Evolutionary conservation across 2,329 filamentous ascomycete genomes (phyloP), one percentile per base, ranked within the genome.

Genomic region (Penicillium rolfsii): DNA sequence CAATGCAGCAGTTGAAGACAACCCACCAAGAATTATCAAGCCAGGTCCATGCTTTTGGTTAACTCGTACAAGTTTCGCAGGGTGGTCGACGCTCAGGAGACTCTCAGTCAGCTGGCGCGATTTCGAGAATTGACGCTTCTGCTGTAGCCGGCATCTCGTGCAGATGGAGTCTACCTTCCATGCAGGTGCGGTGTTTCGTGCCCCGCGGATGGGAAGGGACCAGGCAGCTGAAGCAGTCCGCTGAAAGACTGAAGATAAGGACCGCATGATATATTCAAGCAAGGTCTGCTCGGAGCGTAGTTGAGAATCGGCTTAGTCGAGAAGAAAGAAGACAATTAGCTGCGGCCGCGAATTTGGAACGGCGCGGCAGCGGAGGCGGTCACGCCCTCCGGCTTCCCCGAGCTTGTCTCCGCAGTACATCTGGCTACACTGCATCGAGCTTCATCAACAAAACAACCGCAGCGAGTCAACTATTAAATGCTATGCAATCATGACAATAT

Each of bases 51-150:
- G 93, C 61, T 84, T 85, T 68, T 86, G 84, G 53, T 90, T 88
- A 0, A 87, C 81, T 49, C 92, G 90, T 40, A 98, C 89, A 36
- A 97, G 85, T 67, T 86, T 85, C 0, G 93, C 87, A 1, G 94
- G 93, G 62, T 91, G 89, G 79, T 99, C 94, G 66, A 97, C 85
- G 66, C 97, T 88, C 7, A 93, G 97, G 61, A 87, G 90, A 73
- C 93, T 86, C 71, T 96, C 91, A 69, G 84, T 89, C 35, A 73
- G 43, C 52, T 72, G 67, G 19, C 86, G 84, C 65, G 85, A 84
- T 38, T 76, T 74, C 38, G 77, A 75, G 65, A 75, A 77, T 24
- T 64, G 64, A 45, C 78, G 75, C 58, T 71, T 69, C 62, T 79
- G 76, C 57, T 76, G 74, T 24, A 67, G 65, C 48, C 73, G 73